Percentiles rank a stretch among this genome's conserved stretches.
Conservation (phyloP, 495 filamentous ascomycete genomes). For the Penicillium flavigenum region DNA sequence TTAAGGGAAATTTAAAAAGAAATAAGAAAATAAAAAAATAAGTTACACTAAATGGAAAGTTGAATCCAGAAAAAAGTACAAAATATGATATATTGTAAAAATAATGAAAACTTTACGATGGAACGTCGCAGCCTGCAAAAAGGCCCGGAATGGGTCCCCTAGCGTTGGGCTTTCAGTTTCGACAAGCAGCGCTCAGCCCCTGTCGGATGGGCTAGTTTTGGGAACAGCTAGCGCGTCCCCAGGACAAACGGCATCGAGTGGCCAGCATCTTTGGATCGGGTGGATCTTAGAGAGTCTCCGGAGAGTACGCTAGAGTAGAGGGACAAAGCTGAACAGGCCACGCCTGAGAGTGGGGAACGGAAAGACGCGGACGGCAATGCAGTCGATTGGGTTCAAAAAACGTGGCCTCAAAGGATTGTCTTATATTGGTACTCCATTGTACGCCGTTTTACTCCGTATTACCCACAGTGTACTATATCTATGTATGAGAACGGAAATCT, state of each 20-base stretch:
- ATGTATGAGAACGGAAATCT: conserved; percentile 4
- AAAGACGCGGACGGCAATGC: conserved; percentile 47
- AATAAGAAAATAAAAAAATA: conserved; percentile 1
- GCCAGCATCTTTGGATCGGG: conserved; percentile 25
- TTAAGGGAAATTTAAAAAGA: neutral
- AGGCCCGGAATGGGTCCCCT: conserved; percentile 21
- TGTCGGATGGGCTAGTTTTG: conserved; percentile 18
- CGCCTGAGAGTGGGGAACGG: conserved; percentile 29
- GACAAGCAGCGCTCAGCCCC: conserved; percentile 27
- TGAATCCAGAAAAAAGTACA: conserved; percentile 11
- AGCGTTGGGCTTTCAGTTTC: conserved; percentile 10
- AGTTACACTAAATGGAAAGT: neutral
- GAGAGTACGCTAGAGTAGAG: conserved; percentile 9
- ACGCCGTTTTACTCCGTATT: conserved; percentile 4
- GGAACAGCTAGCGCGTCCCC: conserved; percentile 25
- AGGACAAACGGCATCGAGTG: conserved; percentile 31
- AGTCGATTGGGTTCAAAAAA: conserved; percentile 44
- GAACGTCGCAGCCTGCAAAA: conserved; percentile 23
- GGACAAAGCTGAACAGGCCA: conserved; percentile 14
- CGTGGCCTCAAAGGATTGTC: conserved; percentile 35
- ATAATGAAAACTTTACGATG: conserved; percentile 7
- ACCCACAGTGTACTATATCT: neutral
- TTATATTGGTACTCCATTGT: conserved; percentile 7
- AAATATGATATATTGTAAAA: neutral
- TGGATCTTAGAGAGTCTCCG: conserved; percentile 17